Evolutionary conservation across 2,329 filamentous ascomycete genomes (phyloP).

Genomic region (Sphaerulina musiva): DNA sequence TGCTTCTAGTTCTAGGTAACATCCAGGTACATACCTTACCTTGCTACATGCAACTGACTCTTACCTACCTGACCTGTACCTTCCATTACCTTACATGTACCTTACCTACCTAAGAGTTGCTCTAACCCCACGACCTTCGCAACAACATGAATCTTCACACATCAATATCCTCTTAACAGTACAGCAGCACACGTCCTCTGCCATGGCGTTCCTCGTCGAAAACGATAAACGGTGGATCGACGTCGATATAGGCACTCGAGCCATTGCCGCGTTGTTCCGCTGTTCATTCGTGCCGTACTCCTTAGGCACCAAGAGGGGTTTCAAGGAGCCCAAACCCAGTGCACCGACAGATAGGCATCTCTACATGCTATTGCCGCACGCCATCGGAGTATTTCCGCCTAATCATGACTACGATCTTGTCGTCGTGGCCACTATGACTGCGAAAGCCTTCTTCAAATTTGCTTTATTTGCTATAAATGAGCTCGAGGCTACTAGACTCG

Average conservation of each 20-base stretch:
- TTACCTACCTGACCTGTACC: too few relatives aligned
- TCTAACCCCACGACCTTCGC: not conserved
- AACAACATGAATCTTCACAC: not conserved
- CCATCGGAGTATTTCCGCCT: slow-evolving; percentile 1
- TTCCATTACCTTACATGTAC: too few relatives aligned
- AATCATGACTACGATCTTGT: slow-evolving; percentile 10
- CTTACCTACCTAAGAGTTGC: not conserved
- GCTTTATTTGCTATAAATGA: slow-evolving; percentile 16
- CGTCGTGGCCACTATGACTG: slow-evolving; percentile 17
- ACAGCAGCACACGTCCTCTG: not conserved
- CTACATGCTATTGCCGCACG: slow-evolving; percentile 7
- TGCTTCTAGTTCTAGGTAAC: too few relatives aligned
- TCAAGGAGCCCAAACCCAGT: slow-evolving; percentile 3
- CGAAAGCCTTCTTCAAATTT: slow-evolving; percentile 20
- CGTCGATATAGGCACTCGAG: slow-evolving; percentile 3
- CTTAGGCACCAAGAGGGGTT: slow-evolving; percentile 2
- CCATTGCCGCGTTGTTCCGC: not conserved
- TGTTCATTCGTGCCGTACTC: not conserved
- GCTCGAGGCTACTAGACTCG: not conserved
- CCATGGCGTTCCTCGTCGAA: slow-evolving; percentile 1
- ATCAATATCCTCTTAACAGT: not conserved
- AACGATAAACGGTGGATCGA: slow-evolving; percentile 3
- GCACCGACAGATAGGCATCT: slow-evolving; percentile 3
- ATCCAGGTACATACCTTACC: too few relatives aligned
- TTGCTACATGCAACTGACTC: too few relatives aligned